Evolutionary conservation across 2,329 filamentous ascomycete genomes (phyloP).

Genomic region (Aspergillus chevalieri): DNA sequence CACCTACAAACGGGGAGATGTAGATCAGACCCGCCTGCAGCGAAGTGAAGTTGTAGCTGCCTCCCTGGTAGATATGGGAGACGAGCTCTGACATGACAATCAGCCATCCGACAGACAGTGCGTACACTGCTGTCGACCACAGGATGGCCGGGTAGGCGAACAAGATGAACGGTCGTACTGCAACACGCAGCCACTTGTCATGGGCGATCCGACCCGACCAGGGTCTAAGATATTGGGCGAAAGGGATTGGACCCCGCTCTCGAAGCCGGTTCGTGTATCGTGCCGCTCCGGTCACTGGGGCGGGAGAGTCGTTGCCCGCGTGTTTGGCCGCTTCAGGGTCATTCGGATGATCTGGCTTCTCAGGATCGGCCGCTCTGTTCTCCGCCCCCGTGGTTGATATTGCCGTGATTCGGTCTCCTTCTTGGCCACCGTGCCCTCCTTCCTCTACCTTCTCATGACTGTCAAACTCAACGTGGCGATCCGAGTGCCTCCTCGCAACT

Average conservation of each 20-base stretch:
- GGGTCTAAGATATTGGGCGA: slow-evolving; percentile 64
- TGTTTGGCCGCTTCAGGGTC: slow-evolving; percentile 27
- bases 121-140: slow-evolving; percentile 80
- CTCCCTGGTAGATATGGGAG: slow-evolving; percentile 67
- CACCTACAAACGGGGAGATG: slow-evolving; percentile 81
- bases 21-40: slow-evolving; percentile 82
- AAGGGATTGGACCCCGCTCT: slow-evolving; percentile 62
- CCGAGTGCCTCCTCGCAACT: slow-evolving; percentile 26
- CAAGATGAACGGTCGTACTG: slow-evolving; percentile 73
- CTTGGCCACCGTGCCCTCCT: slow-evolving; percentile 2
- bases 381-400: background rate
- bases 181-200: slow-evolving; percentile 74
- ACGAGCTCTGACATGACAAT: slow-evolving; percentile 91
- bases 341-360: slow-evolving; percentile 6
- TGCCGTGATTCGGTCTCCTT: background rate
- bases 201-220: slow-evolving; percentile 72
- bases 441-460: slow-evolving; percentile 21
- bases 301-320: slow-evolving; percentile 19
- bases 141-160: slow-evolving; percentile 83
- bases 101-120: slow-evolving; percentile 87
- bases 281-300: slow-evolving; percentile 21
- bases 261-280: slow-evolving; percentile 67
- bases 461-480: slow-evolving; percentile 55
- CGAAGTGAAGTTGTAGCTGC: slow-evolving; percentile 71
- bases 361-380: slow-evolving; percentile 2